A percentile compares a stretch with the other conserved stretches of the same genome.
Conservation (phyloP, 495 filamentous ascomycete genomes). For the Haplographium delicatum region DNA sequence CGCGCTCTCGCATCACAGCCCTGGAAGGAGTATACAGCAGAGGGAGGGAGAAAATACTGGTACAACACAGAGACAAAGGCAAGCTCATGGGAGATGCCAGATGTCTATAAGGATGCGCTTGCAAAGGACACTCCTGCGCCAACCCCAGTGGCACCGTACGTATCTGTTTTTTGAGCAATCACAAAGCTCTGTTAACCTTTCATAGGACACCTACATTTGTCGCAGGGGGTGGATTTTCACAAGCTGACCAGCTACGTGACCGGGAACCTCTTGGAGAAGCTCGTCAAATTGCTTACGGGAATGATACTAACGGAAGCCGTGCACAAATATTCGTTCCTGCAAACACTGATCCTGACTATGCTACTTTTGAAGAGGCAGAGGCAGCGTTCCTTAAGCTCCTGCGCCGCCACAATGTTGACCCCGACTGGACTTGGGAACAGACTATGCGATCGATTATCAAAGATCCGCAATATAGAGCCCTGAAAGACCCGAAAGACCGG, state of each 20-base stretch:
- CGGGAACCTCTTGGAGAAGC: slow-evolving; percentile 49
- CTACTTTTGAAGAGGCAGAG: slow-evolving; percentile 84
- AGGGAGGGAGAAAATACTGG: slow-evolving; percentile 90
- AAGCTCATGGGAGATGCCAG: slow-evolving; percentile 94
- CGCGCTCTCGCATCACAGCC: slow-evolving; percentile 76
- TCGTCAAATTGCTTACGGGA: slow-evolving; percentile 64
- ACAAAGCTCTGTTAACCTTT: not conserved
- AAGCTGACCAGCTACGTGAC: slow-evolving; percentile 35
- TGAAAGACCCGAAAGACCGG: slow-evolving; percentile 90
- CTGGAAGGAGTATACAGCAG: slow-evolving; percentile 89
- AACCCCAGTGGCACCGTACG: slow-evolving; percentile 53
- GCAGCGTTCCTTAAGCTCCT: slow-evolving; percentile 90
- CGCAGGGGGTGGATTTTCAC: slow-evolving; percentile 54
- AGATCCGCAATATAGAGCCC: slow-evolving; percentile 87
- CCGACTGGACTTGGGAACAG: slow-evolving; percentile 91
- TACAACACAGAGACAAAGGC: slow-evolving; percentile 84
- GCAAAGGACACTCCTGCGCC: slow-evolving; percentile 45
- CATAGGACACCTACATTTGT: slow-evolving; percentile 61
- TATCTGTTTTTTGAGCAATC: slow-evolving; percentile 17
- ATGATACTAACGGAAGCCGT: slow-evolving; percentile 45
- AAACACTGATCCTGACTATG: slow-evolving; percentile 76
- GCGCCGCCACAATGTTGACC: slow-evolving; percentile 74
- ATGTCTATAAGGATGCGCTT: slow-evolving; percentile 68
- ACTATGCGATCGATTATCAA: slow-evolving; percentile 84
- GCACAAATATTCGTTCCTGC: slow-evolving; percentile 57